Base-by-base conservation (phyloP, 352 stramenopile genomes). In the Phytophthora idaei region DNA sequence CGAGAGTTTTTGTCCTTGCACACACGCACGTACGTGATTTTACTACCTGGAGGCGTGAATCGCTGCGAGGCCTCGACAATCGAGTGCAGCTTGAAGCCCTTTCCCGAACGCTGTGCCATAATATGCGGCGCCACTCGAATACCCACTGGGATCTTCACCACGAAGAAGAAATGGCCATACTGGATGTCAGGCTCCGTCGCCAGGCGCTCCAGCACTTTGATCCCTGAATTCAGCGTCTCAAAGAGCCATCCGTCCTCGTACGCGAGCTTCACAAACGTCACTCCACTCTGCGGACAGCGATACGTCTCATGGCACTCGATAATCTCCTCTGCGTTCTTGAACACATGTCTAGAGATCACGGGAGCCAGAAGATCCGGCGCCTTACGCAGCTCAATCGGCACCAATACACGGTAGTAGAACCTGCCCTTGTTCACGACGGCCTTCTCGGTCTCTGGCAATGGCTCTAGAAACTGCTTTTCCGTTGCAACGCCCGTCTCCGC, bases 231-330 rank as follows among this genome's bases (percentile, higher is more conserved):
- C 29, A 94, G 69, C 56, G 83, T 88, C 68, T 91, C 84, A 67
- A 92, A 91, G 1, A 94, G 68, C 87, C 87, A 94, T 25, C 87
- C 87, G 60, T 90, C 82, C 61, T 92, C 84, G 60, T 94, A 92
- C 63, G 84, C 82, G 15, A 93, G 81, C 71, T 94, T 92, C 14
- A 88, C 81, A 58, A 93, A 94, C 9, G 81, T 90, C 54, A 93
- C 81, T 5, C 77, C 73, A 50, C 81, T 93, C 48, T 90, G 76
- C 10, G 87, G 87, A 67, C 80, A 93, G 21, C 81, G 82, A 45
- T 89, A 92, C 4, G 76, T 76, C 46, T 81, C 77, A 27, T 78
- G 76, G 37, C 83, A 90, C 54, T 94, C 84, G 57, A 94, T 85
- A 64, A 94, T 92, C 61, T 94, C 87, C 61, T 91, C 83, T 12